Percentiles rank a stretch among this genome's conserved stretches.
phyloP scores from a whole-genome alignment of 2,329 filamentous ascomycete species.

The Nothophoma quercina region DNA sequence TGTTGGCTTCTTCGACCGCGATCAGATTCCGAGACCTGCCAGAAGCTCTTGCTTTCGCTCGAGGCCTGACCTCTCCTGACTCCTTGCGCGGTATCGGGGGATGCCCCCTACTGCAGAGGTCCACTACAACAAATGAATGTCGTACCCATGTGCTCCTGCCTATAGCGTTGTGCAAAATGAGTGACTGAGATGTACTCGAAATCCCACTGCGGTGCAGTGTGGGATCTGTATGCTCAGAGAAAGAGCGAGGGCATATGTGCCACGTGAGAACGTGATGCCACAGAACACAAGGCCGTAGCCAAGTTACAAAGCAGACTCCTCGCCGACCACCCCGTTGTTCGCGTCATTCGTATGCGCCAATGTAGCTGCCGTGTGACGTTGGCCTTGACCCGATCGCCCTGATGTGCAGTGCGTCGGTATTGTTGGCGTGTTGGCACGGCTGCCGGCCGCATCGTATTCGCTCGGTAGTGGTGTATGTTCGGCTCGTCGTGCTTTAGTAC shows the following conservation, averaged over 20 bases:
- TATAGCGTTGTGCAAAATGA: background rate
- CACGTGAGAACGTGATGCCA: slow-evolving; percentile 11
- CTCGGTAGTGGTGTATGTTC: slow-evolving; percentile 2
- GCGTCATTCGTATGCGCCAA: background rate
- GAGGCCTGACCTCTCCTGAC: slow-evolving; percentile 34
- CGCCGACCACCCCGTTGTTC: slow-evolving; percentile 6
- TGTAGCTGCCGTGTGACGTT: background rate
- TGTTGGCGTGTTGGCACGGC: slow-evolving; percentile 1
- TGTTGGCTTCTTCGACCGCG: slow-evolving; percentile 45
- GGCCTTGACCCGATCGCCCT: background rate
- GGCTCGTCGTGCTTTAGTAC: slow-evolving; percentile 15
- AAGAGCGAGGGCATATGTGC: slow-evolving; percentile 12
- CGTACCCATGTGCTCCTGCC: background rate
- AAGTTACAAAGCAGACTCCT: slow-evolving; percentile 22
- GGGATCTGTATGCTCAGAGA: slow-evolving; percentile 18
- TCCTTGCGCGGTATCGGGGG: slow-evolving; percentile 33
- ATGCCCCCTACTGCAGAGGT: slow-evolving; percentile 38
- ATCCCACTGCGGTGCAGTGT: background rate
- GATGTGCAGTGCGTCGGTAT: background rate
- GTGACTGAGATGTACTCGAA: too few relatives aligned
- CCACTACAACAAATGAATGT: slow-evolving; percentile 12
- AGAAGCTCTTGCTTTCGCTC: slow-evolving; percentile 27
- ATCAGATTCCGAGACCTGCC: slow-evolving; percentile 31
- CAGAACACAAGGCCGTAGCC: slow-evolving; percentile 11
- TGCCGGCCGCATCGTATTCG: slow-evolving; percentile 12